A percentile compares a stretch with the other conserved stretches of the same genome.
These are phyloP conservation scores for Fraxinus americana DNA, from an alignment of 257 asterid genomes.

Conservation along the genomic window DNA sequence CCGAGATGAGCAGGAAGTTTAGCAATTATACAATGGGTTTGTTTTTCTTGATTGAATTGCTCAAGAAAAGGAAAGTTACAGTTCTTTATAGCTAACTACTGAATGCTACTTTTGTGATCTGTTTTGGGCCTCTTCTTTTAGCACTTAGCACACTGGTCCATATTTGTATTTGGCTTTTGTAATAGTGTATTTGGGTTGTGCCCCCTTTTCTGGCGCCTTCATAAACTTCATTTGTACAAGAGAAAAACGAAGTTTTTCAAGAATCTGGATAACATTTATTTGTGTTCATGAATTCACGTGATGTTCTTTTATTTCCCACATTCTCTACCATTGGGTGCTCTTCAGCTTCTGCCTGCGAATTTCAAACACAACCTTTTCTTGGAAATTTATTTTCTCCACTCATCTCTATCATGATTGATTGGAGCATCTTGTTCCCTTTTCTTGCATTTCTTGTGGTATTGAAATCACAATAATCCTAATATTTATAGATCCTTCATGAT, in stretches of 20 bases:
- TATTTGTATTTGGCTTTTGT: background rate
- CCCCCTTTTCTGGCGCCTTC: background rate
- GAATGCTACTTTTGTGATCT: background rate
- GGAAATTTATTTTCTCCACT: conserved; percentile 15
- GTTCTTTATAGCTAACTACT: background rate
- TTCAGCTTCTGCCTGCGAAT: background rate
- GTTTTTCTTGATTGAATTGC: background rate
- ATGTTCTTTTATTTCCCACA: conserved; percentile 10
- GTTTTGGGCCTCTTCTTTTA: background rate
- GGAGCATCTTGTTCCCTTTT: background rate
- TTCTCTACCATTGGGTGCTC: conserved; percentile 6
- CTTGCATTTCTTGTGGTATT: conserved; percentile 2
- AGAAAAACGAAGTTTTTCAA: background rate
- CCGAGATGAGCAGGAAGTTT: background rate
- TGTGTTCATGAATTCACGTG: background rate
- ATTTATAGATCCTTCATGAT: conserved; percentile 1
- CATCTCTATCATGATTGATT: conserved; percentile 1
- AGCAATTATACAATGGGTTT: background rate
- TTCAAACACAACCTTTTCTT: conserved; percentile 17
- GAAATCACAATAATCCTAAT: conserved; percentile 5
- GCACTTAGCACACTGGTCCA: background rate
- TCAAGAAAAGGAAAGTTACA: background rate
- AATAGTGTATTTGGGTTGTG: background rate
- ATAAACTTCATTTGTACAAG: background rate
- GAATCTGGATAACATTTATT: background rate